Evolutionary conservation across 2,329 filamentous ascomycete genomes (phyloP).

Genomic region (Verticillium zaregamsianum): DNA sequence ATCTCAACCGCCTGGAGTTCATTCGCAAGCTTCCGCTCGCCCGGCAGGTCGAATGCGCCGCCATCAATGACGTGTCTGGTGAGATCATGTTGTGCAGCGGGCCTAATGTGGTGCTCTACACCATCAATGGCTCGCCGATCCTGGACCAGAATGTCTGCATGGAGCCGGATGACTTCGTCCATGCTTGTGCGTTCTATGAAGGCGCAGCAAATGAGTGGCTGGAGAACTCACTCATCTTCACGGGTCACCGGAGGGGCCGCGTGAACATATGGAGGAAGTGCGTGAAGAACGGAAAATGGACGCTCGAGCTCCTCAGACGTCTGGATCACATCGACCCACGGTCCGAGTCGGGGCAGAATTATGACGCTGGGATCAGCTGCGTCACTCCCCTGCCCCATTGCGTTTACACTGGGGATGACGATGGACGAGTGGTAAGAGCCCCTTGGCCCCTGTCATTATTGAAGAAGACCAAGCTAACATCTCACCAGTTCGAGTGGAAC

Average conservation of each 20-base stretch:
- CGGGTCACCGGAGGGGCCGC: conserved; percentile 77
- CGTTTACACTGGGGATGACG: conserved; percentile 92
- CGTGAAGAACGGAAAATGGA: conserved; percentile 61
- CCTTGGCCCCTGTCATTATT: fast-evolving
- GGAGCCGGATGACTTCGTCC: conserved; percentile 68
- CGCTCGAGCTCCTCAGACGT: conserved; percentile 72
- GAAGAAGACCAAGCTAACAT: background rate
- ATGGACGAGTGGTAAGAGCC: conserved; percentile 73
- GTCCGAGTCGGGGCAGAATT: conserved; percentile 54
- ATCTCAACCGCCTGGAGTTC: conserved; percentile 85
- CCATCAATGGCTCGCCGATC: conserved; percentile 80
- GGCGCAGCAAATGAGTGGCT: conserved; percentile 88
- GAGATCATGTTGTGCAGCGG: conserved; percentile 84
- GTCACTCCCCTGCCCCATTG: conserved; percentile 77
- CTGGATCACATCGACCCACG: conserved; percentile 75
- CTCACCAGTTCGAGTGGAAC: conserved; percentile 58
- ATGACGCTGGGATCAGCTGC: conserved; percentile 73
- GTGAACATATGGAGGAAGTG: conserved; percentile 73
- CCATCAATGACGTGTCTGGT: conserved; percentile 86
- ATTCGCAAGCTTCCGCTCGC: conserved; percentile 66
- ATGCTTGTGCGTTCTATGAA: conserved; percentile 89
- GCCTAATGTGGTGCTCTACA: conserved; percentile 71
- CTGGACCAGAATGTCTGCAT: conserved; percentile 77
- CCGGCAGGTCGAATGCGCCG: conserved; percentile 64
- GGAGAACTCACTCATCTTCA: conserved; percentile 81